Base-by-base conservation (phyloP, 2,329 filamentous ascomycete genomes). In the Epichloe coenophiala region DNA sequence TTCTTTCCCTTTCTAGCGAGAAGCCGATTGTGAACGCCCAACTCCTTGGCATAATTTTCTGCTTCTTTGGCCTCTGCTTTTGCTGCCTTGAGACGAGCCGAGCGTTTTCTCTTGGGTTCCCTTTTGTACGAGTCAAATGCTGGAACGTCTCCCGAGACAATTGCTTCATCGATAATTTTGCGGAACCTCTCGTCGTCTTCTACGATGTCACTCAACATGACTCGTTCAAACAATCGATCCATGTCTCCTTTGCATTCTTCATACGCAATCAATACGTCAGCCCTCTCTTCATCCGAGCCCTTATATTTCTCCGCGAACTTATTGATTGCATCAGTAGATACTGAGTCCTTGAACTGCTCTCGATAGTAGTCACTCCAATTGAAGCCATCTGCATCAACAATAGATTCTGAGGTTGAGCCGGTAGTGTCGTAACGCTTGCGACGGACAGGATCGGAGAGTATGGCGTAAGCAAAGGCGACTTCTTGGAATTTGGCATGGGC, bases 291-390 rank as follows among this genome's bases (percentile, higher is more conserved):
- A 3, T 88, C 85, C 0, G 88, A 90, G 17, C 80, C 79, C 69
- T 91, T 89, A 73, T 97, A 98, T 56, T 84, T 75, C 35, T 74
- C 71, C 53, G 86, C 79, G 60, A 97, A 87, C 50, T 81, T 78
- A 50, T 83, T 76, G 57, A 98, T 91, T 4, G 80, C 79, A 53
- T 87, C 81, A 3, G 75, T 71, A 17, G 81, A 89, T 47, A 98
- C 75, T 27, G 88, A 76, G 51, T 90, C 83, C 47, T 78, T 79
- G 65, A 84, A 95, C 60, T 95, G 89, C 56, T 84, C 81, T 50
- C 83, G 80, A 73, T 94, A 98, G 72, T 89, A 98, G 45, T 86
- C 83, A 49, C 79, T 75, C 93, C 93, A 98, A 72, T 88, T 80
- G 70, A 97, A 98, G 49, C 84, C 86, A 53, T 87, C 83, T 4